Percentiles rank a stretch among this genome's conserved stretches.
Conservation (phyloP, 169 alveolate genomes). For the Plasmodium vinckei region DNA sequence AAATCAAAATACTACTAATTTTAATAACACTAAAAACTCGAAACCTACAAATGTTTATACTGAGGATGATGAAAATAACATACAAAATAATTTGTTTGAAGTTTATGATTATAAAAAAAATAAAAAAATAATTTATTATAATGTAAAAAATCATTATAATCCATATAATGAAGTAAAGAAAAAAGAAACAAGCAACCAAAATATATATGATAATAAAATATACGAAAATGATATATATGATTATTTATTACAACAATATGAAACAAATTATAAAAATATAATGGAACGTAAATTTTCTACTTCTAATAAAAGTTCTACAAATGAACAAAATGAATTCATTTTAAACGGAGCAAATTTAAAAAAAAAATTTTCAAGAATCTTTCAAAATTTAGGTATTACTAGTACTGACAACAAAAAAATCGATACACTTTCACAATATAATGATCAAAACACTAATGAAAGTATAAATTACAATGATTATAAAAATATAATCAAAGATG, state of each 20-base stretch:
- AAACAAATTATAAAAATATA: slow-evolving; percentile 19
- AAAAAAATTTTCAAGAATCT: background rate
- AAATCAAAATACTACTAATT: background rate
- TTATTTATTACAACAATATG: slow-evolving; percentile 51
- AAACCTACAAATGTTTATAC: background rate
- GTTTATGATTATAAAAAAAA: slow-evolving; percentile 46
- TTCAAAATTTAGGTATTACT: background rate
- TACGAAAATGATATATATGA: slow-evolving; percentile 64
- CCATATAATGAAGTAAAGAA: slow-evolving; percentile 49
- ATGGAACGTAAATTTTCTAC: slow-evolving; percentile 4
- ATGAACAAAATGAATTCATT: slow-evolving; percentile 22
- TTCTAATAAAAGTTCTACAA: background rate
- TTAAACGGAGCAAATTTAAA: background rate
- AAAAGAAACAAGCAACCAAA: slow-evolving; percentile 20
- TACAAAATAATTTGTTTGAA: slow-evolving; percentile 40
- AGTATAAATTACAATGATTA: background rate
- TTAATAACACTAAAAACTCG: background rate
- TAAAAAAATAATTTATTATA: slow-evolving; percentile 41
- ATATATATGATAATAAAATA: slow-evolving; percentile 14
- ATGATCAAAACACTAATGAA: background rate
- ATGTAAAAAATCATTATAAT: slow-evolving; percentile 57
- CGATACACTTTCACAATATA: background rate
- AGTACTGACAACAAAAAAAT: background rate
- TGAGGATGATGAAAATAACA: background rate
- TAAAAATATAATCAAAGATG: background rate